Evolutionary conservation across 2,329 filamentous ascomycete genomes (phyloP).

Genomic region (Myriangium duriaei): DNA sequence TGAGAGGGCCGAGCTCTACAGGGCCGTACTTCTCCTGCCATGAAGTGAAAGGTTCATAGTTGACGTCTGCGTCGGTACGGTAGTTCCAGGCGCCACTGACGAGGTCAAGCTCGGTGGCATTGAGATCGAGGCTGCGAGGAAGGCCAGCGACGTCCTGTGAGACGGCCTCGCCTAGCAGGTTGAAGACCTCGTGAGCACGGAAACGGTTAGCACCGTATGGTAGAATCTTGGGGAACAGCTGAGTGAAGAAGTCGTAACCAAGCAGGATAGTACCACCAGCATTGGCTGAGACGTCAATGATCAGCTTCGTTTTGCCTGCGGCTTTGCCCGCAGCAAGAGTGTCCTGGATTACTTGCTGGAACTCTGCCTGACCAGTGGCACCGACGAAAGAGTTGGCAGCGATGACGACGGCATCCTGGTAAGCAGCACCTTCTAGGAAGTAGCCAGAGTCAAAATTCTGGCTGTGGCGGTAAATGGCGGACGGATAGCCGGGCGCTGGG

Average conservation of each 20-base stretch:
- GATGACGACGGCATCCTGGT: conserved; percentile 35
- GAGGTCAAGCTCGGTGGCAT: conserved; percentile 29
- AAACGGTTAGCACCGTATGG: conserved; percentile 40
- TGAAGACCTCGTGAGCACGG: conserved; percentile 35
- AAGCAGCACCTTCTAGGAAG: conserved; percentile 32
- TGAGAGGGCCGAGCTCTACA: conserved; percentile 26
- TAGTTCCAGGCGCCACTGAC: conserved; percentile 35
- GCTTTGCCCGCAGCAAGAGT: conserved; percentile 33
- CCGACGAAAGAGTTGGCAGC: conserved; percentile 31
- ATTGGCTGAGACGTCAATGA: conserved; percentile 48
- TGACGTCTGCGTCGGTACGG: conserved; percentile 33
- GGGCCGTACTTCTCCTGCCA: conserved; percentile 38
- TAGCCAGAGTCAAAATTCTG: conserved; percentile 36
- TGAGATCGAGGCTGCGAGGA: conserved; percentile 21
- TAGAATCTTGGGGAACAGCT: conserved; percentile 39
- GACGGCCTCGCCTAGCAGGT: conserved; percentile 31
- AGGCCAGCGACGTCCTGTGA: conserved; percentile 22
- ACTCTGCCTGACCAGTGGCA: conserved; percentile 19
- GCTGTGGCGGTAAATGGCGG: conserved; percentile 26
- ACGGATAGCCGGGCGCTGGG: conserved; percentile 32
- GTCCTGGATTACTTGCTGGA: conserved; percentile 30
- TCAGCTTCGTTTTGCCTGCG: conserved; percentile 45
- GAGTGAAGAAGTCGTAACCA: conserved; percentile 51
- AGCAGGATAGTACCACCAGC: conserved; percentile 46
- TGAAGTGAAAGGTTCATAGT: conserved; percentile 36